Percentiles rank a stretch among this genome's conserved stretches.
Evolutionary conservation across 768 basidiomycete genomes (phyloP).

Genomic region (Hericium coralloides): DNA sequence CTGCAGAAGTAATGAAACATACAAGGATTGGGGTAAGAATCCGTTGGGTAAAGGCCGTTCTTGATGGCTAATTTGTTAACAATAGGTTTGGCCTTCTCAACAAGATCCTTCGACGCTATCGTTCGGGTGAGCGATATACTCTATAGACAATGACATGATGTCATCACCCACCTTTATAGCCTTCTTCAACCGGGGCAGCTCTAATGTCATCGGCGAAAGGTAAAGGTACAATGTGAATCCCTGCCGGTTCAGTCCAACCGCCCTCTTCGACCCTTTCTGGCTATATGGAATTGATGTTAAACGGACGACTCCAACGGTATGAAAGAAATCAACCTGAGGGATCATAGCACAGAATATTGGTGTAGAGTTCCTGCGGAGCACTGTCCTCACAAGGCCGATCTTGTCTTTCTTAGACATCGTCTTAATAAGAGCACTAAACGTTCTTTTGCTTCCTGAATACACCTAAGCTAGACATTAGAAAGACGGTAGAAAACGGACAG

Average conservation of each 20-base stretch:
- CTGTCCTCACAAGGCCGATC: slow-evolving; percentile 67
- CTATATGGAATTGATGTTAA: slow-evolving; percentile 16
- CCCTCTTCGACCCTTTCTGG: slow-evolving; percentile 61
- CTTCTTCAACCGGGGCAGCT: slow-evolving; percentile 59
- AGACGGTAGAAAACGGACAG: neutral
- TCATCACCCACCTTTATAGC: slow-evolving; percentile 42
- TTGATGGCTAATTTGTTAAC: slow-evolving; percentile 75
- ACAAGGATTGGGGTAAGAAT: slow-evolving; percentile 90
- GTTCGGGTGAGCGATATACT: neutral
- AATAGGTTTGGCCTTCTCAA: slow-evolving; percentile 59
- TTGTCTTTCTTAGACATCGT: slow-evolving; percentile 75
- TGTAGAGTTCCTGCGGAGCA: slow-evolving; percentile 61
- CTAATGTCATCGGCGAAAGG: slow-evolving; percentile 95
- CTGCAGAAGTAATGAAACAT: slow-evolving; percentile 3
- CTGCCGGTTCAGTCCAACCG: slow-evolving; percentile 78
- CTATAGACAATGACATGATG: neutral
- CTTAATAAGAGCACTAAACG: slow-evolving; percentile 80
- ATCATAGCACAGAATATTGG: slow-evolving; percentile 80
- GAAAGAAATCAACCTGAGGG: slow-evolving; percentile 41
- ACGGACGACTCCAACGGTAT: neutral
- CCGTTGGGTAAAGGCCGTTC: slow-evolving; percentile 77
- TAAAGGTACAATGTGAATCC: slow-evolving; percentile 88
- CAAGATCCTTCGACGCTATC: slow-evolving; percentile 60
- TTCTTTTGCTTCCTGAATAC: slow-evolving; percentile 86
- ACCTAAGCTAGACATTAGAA: slow-evolving; percentile 28